Evolutionary conservation across 257 asterid genomes (phyloP), one percentile per base, ranked within the genome.

Genomic region (Coffea eugenioides): DNA sequence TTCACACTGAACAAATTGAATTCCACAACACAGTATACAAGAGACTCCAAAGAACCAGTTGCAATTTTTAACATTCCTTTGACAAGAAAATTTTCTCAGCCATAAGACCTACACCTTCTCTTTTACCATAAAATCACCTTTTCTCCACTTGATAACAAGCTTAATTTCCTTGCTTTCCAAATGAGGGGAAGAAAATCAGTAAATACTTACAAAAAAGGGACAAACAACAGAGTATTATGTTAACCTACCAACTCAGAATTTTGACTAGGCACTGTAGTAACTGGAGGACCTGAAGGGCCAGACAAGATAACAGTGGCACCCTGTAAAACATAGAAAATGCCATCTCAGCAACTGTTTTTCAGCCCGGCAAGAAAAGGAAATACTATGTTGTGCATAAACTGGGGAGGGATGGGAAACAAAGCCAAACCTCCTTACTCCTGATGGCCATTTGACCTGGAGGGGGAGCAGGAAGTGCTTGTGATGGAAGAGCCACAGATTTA

Each of bases 401-500:
- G 11, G 27, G 64, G 23, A 36, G 7, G 11, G 4, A 64, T 45
- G 46, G 64, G 1, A 21, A 45, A 46, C 16, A 46, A 76, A 25
- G 43, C 78, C 89, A 57, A 61, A 94, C 98, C 97, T 92, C 98
- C 89, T 93, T 94, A 86, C 97, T 93, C 88, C 98, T 88, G 85
- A 94, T 94, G 77, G 98, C 97, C 98, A 94, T 94, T 14, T 94
- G 98, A 82, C 98, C 98, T 15, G 98, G 98, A 73, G 98, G 97
- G 14, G 98, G 97, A 79, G 98, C 98, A 80, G 98, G 98, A 77
- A 94, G 97, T 56, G 98, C 97, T 86, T 94, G 98, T 79, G 97
- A 91, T 79, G 98, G 98, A 83, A 94, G 98, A 83, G 98, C 91
- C 66, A 94, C 97, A 74, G 97, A 90, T 90, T 94, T 94, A 54